Percentiles rank a stretch among this genome's conserved stretches.
Conservation (phyloP, 2,329 filamentous ascomycete genomes). For the Nigrograna mackinnonii region DNA sequence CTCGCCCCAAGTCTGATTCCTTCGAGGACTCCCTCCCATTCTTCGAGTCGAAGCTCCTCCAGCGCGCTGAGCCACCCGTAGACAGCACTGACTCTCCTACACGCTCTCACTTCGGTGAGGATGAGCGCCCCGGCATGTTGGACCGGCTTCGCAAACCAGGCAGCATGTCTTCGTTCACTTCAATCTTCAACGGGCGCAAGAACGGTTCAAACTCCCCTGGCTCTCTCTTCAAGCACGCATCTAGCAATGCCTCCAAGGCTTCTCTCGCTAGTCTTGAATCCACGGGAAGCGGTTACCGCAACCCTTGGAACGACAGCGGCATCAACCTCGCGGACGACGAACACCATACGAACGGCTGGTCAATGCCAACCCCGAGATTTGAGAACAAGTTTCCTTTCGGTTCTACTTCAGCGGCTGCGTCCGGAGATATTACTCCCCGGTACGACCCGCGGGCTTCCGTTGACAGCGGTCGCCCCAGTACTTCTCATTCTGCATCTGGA, state of each 20-base stretch:
- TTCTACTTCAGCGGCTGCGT: constrained; percentile 50
- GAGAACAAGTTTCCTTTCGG: constrained; percentile 68
- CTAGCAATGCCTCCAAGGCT: constrained; percentile 91
- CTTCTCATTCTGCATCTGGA: constrained; percentile 96
- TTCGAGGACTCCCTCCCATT: constrained; percentile 97
- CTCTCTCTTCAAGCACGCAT: constrained; percentile 83
- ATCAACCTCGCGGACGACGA: constrained; percentile 93
- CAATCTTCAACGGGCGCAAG: constrained; percentile 95
- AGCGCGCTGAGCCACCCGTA: constrained; percentile 80
- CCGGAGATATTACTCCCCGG: constrained; percentile 82
- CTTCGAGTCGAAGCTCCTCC: constrained; percentile 95
- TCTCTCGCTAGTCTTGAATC: constrained; percentile 96
- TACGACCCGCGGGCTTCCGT: constrained; percentile 83
- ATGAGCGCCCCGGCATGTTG: constrained; percentile 78
- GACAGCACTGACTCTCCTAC: constrained; percentile 85
- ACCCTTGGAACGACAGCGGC: constrained; percentile 97
- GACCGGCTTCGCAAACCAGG: constrained; percentile 93
- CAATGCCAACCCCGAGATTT: constrained; percentile 45
- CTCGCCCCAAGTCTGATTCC: constrained; percentile 97
- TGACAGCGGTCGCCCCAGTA: constrained; percentile 89
- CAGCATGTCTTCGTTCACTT: constrained; percentile 91
- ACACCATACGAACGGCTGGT: constrained; percentile 47
- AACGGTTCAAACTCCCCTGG: constrained; percentile 79
- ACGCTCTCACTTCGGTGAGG: constrained; percentile 80
- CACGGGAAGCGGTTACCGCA: constrained; percentile 90